Conservation (phyloP, 352 stramenopile species). For the Phytophthora litchii region DNA sequence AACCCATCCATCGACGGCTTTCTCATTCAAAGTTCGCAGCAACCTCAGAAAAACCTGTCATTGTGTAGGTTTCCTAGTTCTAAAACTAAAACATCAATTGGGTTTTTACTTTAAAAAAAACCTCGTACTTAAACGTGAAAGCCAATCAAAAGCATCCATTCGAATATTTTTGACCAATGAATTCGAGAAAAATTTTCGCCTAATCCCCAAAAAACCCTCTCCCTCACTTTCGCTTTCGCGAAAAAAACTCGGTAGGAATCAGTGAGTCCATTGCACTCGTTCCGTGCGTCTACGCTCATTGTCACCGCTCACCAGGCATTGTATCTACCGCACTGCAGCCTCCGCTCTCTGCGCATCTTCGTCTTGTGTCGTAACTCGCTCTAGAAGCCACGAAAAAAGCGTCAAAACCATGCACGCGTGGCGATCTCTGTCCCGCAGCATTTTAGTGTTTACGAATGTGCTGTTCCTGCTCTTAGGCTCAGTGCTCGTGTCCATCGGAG, state of each 20-base stretch:
- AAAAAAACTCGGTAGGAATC: constrained; percentile 14
- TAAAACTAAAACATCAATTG: too few relatives aligned
- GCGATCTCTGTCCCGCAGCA: constrained; percentile 75
- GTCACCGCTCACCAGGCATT: neutral
- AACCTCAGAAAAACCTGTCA: too few relatives aligned
- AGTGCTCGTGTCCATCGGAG: constrained; percentile 80
- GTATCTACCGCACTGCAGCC: constrained; percentile 7
- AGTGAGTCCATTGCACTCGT: constrained; percentile 1
- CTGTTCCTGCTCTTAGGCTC: constrained; percentile 84
- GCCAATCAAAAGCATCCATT: too few relatives aligned
- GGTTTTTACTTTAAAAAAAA: too few relatives aligned
- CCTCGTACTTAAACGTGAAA: too few relatives aligned
- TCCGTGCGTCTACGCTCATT: constrained; percentile 12
- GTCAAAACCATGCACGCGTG: constrained; percentile 53
- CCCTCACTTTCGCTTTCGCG: constrained; percentile 14
- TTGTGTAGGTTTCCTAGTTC: too few relatives aligned
- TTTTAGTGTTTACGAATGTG: constrained; percentile 90
- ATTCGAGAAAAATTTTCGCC: too few relatives aligned
- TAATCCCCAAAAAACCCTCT: too few relatives aligned
- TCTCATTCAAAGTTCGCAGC: too few relatives aligned
- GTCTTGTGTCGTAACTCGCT: constrained; percentile 25
- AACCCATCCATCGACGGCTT: too few relatives aligned
- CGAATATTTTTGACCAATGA: too few relatives aligned
- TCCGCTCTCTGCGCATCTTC: constrained; percentile 3
- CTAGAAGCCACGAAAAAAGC: constrained; percentile 15